Percentiles rank a stretch among this genome's conserved stretches.
phyloP scores from a whole-genome alignment of 257 asterid species.

The Solanum sejunctum region DNA sequence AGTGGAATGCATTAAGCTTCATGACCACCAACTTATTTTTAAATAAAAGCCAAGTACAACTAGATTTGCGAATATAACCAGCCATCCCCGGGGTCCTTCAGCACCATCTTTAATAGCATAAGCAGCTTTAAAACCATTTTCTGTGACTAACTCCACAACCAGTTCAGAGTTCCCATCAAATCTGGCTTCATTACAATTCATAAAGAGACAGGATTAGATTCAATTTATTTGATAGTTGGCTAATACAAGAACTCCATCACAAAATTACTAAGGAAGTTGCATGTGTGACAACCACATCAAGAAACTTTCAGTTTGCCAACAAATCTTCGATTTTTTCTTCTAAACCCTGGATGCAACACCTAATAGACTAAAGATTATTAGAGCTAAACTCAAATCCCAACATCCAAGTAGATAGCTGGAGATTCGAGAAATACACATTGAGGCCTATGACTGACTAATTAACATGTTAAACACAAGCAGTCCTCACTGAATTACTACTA shows the following conservation, averaged over 20 bases:
- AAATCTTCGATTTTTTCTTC: background rate
- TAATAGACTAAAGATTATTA: background rate
- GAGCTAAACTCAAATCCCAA: background rate
- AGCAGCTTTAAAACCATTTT: constrained; percentile 91
- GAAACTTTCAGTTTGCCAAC: background rate
- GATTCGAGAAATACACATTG: background rate
- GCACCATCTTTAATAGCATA: constrained; percentile 95
- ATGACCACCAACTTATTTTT: background rate
- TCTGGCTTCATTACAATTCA: constrained; percentile 80
- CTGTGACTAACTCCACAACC: constrained; percentile 85
- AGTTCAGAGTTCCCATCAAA: constrained; percentile 97
- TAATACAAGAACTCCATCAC: background rate
- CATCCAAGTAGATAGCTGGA: background rate
- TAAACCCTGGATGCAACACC: background rate
- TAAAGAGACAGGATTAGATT: constrained; percentile 10
- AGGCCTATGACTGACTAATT: background rate
- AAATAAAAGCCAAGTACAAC: background rate
- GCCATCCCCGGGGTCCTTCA: constrained; percentile 79
- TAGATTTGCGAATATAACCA: constrained; percentile 19
- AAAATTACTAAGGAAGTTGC: background rate
- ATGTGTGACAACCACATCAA: background rate
- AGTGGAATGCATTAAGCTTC: constrained; percentile 7
- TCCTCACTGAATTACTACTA: background rate
- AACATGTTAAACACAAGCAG: background rate
- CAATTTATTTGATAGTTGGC: background rate